These are phyloP conservation scores for Lactarius hengduanensis DNA, from an alignment of 768 basidiomycete genomes.

Conservation along the genomic window DNA sequence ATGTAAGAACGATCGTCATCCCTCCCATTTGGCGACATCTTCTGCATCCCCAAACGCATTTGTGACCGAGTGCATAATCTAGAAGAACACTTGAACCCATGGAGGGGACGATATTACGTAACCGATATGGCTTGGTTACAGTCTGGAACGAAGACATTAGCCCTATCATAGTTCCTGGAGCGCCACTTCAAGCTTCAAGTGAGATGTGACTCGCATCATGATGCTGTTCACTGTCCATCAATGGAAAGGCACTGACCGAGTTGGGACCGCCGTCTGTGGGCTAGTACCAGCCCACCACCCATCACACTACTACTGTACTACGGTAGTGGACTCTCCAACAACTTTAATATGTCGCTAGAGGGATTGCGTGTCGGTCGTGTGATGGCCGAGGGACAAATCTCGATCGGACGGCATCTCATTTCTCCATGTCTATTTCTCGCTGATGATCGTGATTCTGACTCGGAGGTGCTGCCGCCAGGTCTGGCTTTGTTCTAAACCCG, in stretches of 20 bases:
- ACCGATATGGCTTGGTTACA: not conserved
- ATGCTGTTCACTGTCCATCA: not conserved
- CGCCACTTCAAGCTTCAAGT: not conserved
- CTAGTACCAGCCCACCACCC: not conserved
- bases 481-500: not conserved
- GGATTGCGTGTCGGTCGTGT: not conserved
- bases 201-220: not conserved
- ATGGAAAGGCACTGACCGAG: not conserved
- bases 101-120: no score
- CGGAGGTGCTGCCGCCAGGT: not conserved
- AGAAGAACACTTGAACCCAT: no score
- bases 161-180: not conserved
- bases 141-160: not conserved
- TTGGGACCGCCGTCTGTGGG: not conserved
- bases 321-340: not conserved
- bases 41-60: no score
- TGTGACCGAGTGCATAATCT: no score
- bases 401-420: not conserved
- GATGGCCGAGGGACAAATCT: not conserved
- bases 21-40: no score
- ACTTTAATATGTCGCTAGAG: not conserved
- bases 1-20: no score
- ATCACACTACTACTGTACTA: not conserved
- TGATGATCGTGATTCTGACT: not conserved
- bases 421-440: not conserved